Conservation (phyloP, 75 land plant genomes). For the Isoetes taiwanensis region DNA sequence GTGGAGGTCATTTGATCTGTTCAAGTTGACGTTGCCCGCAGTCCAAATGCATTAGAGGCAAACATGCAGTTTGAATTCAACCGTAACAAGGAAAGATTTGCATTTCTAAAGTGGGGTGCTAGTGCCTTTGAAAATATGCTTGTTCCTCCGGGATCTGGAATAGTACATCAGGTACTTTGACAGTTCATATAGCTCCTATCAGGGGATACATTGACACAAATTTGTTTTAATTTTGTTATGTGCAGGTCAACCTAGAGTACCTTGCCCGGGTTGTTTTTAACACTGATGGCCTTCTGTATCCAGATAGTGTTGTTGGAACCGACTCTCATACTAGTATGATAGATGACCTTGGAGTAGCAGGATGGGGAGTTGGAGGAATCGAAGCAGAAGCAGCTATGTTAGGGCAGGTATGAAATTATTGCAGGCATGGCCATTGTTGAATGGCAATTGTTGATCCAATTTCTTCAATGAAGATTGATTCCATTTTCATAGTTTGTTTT, state of each 20-base stretch:
- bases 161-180: neutral
- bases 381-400: conserved; percentile 5
- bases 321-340: conserved; percentile 6
- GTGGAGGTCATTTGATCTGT: too few relatives aligned
- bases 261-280: neutral
- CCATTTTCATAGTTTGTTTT: too few relatives aligned
- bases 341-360: conserved; percentile 1
- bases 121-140: conserved; percentile 2
- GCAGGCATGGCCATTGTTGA: neutral
- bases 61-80: conserved; percentile 4
- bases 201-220: neutral
- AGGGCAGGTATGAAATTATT: neutral
- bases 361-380: conserved; percentile 7
- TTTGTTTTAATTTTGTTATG: too few relatives aligned
- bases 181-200: neutral
- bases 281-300: neutral
- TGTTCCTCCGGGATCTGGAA: conserved; percentile 1
- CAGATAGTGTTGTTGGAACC: conserved; percentile 3
- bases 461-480: too few relatives aligned
- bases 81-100: conserved; percentile 5
- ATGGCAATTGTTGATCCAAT: neutral
- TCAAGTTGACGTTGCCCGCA: conserved; percentile 1
- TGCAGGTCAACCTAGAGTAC: conserved; percentile 5
- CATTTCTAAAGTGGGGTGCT: conserved; percentile 7
- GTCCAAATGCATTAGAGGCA: neutral